These are phyloP conservation scores for Pseudopithomyces maydicus DNA, from an alignment of 2,329 filamentous ascomycete species.

Conservation along the genomic window DNA sequence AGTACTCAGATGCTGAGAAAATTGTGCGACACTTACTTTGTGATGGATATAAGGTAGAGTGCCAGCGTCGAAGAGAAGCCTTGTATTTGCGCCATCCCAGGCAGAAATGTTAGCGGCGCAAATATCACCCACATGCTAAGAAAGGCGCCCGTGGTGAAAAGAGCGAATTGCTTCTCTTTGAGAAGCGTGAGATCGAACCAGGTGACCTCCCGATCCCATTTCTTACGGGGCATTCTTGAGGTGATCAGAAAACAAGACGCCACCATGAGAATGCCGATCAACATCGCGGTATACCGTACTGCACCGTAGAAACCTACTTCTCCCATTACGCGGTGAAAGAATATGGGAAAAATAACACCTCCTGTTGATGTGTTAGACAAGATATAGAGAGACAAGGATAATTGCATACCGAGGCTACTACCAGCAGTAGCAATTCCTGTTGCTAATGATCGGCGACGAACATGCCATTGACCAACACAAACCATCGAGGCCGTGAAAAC, in stretches of 20 bases:
- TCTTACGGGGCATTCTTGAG: background rate
- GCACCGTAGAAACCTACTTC: constrained; percentile 15
- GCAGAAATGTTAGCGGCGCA: constrained; percentile 11
- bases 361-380: no score
- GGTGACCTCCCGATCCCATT: background rate
- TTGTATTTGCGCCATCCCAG: constrained; percentile 7
- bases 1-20: background rate
- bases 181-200: constrained; percentile 14
- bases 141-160: constrained; percentile 10
- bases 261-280: constrained; percentile 5
- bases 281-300: constrained; percentile 13
- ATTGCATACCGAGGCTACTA: constrained; percentile 52
- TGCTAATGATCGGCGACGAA: constrained; percentile 50
- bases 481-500: constrained; percentile 53
- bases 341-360: constrained; percentile 21
- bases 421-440: constrained; percentile 53
- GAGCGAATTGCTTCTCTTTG: constrained; percentile 10
- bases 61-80: constrained; percentile 9
- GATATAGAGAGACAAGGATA: no score
- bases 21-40: constrained; percentile 5
- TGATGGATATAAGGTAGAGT: constrained; percentile 10
- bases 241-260: background rate
- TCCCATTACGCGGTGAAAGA: constrained; percentile 10
- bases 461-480: constrained; percentile 52
- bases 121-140: constrained; percentile 10